These are phyloP conservation scores for Dioszegia crocea DNA, from an alignment of 768 basidiomycete species.

Conservation along the genomic window DNA sequence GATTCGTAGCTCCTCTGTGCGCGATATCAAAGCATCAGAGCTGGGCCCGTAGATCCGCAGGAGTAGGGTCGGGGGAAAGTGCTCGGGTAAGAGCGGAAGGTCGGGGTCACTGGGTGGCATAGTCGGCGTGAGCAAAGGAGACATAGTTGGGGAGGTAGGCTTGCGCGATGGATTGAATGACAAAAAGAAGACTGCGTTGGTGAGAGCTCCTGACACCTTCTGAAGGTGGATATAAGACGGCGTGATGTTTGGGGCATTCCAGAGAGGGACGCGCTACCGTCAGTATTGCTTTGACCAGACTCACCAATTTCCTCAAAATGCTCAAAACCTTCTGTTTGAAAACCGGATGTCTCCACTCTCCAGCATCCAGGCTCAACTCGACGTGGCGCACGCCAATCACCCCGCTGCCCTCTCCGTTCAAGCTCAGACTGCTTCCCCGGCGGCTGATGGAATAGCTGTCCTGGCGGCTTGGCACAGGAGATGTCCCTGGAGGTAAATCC, in stretches of 20 bases:
- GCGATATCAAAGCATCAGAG: slow-evolving; percentile 79
- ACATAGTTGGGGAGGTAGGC: slow-evolving; percentile 42
- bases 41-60: slow-evolving; percentile 90
- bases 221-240: slow-evolving; percentile 57
- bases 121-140: slow-evolving; percentile 30
- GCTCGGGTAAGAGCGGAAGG: slow-evolving; percentile 52
- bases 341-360: slow-evolving; percentile 44
- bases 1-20: slow-evolving; percentile 76
- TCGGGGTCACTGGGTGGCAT: slow-evolving; percentile 39
- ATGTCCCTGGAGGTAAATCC: no score
- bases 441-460: slow-evolving; percentile 1
- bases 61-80: slow-evolving; percentile 60
- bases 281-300: slow-evolving; percentile 3
- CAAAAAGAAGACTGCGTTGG: slow-evolving; percentile 95
- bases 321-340: slow-evolving; percentile 47
- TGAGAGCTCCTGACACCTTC: slow-evolving; percentile 86
- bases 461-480: neutral
- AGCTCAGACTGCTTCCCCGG: neutral
- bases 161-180: slow-evolving; percentile 56
- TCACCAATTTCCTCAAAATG: slow-evolving; percentile 37
- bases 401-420: slow-evolving; percentile 12
- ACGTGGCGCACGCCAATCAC: slow-evolving; percentile 41
- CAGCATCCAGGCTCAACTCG: slow-evolving; percentile 37
- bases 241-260: slow-evolving; percentile 41
- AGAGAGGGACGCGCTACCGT: slow-evolving; percentile 41